Percentiles rank a stretch among this genome's conserved stretches.
Evolutionary conservation across 345 rosid species (phyloP).

Genomic region (Dipteronia dyeriana): DNA sequence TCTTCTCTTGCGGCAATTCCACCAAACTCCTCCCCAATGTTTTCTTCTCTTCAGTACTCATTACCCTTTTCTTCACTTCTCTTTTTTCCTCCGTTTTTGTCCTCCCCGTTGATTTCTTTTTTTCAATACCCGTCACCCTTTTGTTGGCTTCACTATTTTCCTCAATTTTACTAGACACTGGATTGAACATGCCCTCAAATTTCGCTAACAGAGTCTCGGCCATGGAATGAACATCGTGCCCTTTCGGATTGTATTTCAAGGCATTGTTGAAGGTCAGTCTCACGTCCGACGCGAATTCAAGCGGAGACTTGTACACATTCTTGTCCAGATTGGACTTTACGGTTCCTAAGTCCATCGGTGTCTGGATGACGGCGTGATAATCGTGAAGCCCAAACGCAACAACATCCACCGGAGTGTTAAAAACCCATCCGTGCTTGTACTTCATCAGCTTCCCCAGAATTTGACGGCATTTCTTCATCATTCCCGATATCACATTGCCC

Average conservation of each 20-base stretch:
- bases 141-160: slow-evolving; percentile 25
- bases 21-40: slow-evolving; percentile 37
- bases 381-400: slow-evolving; percentile 42
- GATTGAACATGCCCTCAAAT: slow-evolving; percentile 35
- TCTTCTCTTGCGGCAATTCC: slow-evolving; percentile 41
- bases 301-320: slow-evolving; percentile 31
- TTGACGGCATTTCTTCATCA: slow-evolving; percentile 38
- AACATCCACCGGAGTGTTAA: slow-evolving; percentile 50
- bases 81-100: too few species aligned
- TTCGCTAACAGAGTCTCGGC: slow-evolving; percentile 36
- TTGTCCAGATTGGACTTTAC: slow-evolving; percentile 36
- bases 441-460: slow-evolving; percentile 47
- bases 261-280: slow-evolving; percentile 60
- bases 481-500: neutral
- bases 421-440: slow-evolving; percentile 50
- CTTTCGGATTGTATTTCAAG: slow-evolving; percentile 48
- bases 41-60: slow-evolving; percentile 48
- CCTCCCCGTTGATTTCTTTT: too few species aligned
- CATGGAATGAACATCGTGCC: slow-evolving; percentile 42
- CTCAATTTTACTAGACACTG: neutral
- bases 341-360: slow-evolving; percentile 66
- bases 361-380: slow-evolving; percentile 44
- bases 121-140: slow-evolving; percentile 21
- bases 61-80: slow-evolving; percentile 34
- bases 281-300: slow-evolving; percentile 50